These are phyloP conservation scores for Chlamydomonas urium DNA, from an alignment of 139 green algal genomes.

Conservation along the genomic window DNA sequence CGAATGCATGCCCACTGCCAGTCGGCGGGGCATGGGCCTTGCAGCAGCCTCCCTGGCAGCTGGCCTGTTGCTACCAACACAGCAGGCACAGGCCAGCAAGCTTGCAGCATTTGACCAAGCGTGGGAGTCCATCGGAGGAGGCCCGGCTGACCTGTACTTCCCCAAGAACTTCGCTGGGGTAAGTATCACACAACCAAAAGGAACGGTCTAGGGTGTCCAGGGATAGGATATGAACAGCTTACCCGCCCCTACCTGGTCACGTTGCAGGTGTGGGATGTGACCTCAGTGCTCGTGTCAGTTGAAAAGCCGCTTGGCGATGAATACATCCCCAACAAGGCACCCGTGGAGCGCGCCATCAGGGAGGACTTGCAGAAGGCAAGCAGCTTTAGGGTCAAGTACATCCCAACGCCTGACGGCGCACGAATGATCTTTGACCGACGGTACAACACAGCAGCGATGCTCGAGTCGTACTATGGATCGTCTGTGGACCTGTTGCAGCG, in stretches of 20 bases:
- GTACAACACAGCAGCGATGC: conserved; percentile 71
- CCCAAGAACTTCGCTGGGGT: conserved; percentile 46
- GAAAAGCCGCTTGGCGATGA: background rate
- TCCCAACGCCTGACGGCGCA: background rate
- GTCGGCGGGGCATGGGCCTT: no score
- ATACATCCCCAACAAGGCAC: background rate
- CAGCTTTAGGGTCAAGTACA: conserved; percentile 5
- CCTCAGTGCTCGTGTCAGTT: conserved; percentile 35
- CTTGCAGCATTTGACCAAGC: conserved; percentile 38
- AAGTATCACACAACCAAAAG: no score
- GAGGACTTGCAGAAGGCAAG: background rate
- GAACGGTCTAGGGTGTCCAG: no score
- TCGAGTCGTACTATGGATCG: conserved; percentile 56
- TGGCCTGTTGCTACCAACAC: no score
- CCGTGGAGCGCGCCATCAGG: background rate
- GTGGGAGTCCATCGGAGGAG: conserved; percentile 49
- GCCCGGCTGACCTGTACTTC: conserved; percentile 51
- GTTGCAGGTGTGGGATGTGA: conserved; percentile 49
- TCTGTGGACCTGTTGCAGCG: conserved; percentile 30
- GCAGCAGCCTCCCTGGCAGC: no score
- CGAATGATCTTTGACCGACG: conserved; percentile 65
- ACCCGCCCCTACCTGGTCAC: no score
- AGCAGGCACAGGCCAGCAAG: conserved; percentile 9
- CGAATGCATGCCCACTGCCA: no score
- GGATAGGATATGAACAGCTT: no score